These are phyloP conservation scores for Lodderomyces jiufengensis DNA, from an alignment of 1,139 yeast species.

Conservation along the genomic window DNA sequence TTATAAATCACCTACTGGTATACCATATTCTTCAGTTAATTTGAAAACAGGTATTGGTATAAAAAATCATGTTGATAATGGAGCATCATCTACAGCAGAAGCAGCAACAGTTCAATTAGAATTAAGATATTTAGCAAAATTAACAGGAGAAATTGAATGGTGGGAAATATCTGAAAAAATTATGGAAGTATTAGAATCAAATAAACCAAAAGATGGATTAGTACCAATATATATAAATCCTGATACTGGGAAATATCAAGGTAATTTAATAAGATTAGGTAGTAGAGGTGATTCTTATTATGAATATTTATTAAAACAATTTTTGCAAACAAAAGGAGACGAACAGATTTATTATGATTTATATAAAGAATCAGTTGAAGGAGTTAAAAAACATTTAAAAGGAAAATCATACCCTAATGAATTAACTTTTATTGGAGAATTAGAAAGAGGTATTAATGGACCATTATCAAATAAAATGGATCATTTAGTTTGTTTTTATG, in stretches of 20 bases:
- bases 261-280: constrained; percentile 69
- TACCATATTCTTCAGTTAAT: constrained; percentile 81
- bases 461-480: constrained; percentile 80
- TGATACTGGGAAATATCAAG: constrained; percentile 66
- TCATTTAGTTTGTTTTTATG: constrained; percentile 88
- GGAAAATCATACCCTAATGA: constrained; percentile 59
- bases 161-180: constrained; percentile 79
- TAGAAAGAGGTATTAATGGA: constrained; percentile 61
- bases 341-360: constrained; percentile 65
- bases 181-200: constrained; percentile 59
- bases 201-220: constrained; percentile 64
- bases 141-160: constrained; percentile 75
- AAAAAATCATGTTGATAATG: constrained; percentile 60
- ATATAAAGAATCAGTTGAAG: constrained; percentile 75
- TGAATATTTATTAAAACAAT: constrained; percentile 85
- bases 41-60: constrained; percentile 60
- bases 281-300: constrained; percentile 93
- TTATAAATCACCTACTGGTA: constrained; percentile 59
- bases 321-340: constrained; percentile 65
- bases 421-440: constrained; percentile 74
- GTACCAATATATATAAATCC: constrained; percentile 82
- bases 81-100: constrained; percentile 79
- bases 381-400: constrained; percentile 61
- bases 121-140: constrained; percentile 73
- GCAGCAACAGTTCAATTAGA: constrained; percentile 87